Evolutionary conservation across 2,329 filamentous ascomycete species (phyloP).

Genomic region (Zopfia rhizophila): DNA sequence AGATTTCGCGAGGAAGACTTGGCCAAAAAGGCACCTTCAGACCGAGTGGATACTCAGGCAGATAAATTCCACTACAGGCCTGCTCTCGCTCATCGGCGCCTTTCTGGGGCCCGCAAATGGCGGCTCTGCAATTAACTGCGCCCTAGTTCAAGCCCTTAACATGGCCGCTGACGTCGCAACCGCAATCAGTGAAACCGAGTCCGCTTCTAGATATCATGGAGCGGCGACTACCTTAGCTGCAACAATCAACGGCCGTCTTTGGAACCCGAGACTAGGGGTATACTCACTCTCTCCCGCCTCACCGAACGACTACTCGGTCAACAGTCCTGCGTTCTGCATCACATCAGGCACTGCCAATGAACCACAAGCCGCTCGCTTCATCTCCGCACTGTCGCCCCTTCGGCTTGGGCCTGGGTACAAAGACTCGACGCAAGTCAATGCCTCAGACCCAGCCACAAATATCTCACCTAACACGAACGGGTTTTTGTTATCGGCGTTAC

Average conservation of each 20-base stretch:
- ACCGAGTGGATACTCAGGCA: too few relatives aligned
- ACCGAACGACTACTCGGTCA: conserved; percentile 45
- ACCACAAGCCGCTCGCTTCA: conserved; percentile 38
- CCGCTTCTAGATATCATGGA: conserved; percentile 31
- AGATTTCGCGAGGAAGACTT: too few relatives aligned
- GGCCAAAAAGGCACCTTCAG: too few relatives aligned
- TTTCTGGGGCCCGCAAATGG: conserved; percentile 46
- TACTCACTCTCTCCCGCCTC: conserved; percentile 42
- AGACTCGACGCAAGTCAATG: too few relatives aligned
- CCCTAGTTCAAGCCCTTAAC: conserved; percentile 38
- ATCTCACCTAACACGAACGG: conserved; percentile 38
- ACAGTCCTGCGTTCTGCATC: conserved; percentile 47
- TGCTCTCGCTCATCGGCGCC: too few relatives aligned
- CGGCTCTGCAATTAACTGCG: conserved; percentile 35
- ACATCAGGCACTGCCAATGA: conserved; percentile 46
- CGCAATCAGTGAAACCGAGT: conserved; percentile 39
- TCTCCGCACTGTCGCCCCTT: conserved; percentile 44
- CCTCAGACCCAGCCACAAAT: too few relatives aligned
- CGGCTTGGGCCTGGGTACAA: conserved; percentile 52
- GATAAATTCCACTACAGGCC: too few relatives aligned
- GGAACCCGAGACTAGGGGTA: conserved; percentile 42
- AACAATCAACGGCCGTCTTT: conserved; percentile 45
- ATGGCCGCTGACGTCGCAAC: conserved; percentile 38
- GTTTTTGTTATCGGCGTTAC: conserved; percentile 36
- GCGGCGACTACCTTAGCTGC: conserved; percentile 31